Evolutionary conservation across 371 early-diverging fungal genomes (phyloP).

Genomic region (Nematocida parisii): DNA sequence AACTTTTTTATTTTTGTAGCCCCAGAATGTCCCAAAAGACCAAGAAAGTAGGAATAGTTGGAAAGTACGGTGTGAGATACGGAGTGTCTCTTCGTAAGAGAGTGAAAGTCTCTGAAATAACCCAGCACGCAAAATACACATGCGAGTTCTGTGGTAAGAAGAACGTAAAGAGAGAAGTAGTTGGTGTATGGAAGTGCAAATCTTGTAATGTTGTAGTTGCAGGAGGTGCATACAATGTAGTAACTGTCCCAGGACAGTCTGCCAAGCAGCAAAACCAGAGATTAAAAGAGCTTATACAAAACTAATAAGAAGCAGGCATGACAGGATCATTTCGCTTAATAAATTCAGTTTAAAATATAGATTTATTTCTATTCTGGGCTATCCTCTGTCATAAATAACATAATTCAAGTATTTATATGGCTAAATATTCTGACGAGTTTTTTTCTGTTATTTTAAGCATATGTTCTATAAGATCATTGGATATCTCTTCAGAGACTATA

Average conservation of each 20-base stretch:
- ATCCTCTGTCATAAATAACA: too few species aligned
- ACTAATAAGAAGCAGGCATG: constrained; percentile 12
- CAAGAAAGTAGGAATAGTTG: constrained; percentile 98
- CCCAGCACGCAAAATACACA: constrained; percentile 96
- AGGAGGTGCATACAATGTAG: constrained; percentile 96
- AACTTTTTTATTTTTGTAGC: constrained; percentile 50
- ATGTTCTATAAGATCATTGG: constrained; percentile 75
- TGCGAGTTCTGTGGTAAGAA: constrained; percentile 98
- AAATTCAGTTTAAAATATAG: constrained; percentile 1
- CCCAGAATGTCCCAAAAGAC: constrained; percentile 76
- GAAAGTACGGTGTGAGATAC: constrained; percentile 99
- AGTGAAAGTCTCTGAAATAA: constrained; percentile 98
- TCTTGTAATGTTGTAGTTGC: constrained; percentile 90
- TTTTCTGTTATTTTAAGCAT: constrained; percentile 41
- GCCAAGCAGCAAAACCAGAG: constrained; percentile 60
- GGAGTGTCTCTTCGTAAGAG: constrained; percentile 99
- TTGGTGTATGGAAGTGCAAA: constrained; percentile 99
- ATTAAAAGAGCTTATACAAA: constrained; percentile 46
- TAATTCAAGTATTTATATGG: neutral
- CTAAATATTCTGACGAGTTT: constrained; percentile 56
- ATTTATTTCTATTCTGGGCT: neutral
- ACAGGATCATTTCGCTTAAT: neutral
- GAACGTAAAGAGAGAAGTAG: constrained; percentile 86
- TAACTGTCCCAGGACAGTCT: constrained; percentile 63
- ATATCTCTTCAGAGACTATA: constrained; percentile 77